Conservation (phyloP, 2,329 filamentous ascomycete species). For the Fusarium globosum region DNA sequence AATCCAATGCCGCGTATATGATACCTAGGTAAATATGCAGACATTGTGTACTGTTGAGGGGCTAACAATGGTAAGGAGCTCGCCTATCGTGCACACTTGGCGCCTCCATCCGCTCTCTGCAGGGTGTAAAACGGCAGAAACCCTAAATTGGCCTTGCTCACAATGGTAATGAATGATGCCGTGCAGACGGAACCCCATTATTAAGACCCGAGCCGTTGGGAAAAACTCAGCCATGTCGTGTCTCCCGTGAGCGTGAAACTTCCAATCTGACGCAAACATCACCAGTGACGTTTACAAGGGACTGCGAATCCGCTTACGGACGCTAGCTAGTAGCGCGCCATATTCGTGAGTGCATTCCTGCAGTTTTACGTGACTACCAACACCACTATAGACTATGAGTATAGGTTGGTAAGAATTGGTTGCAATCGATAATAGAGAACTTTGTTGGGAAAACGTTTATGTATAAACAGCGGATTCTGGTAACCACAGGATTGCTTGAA, state of each 20-base stretch:
- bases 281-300: conserved; percentile 30
- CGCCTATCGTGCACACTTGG: conserved; percentile 1
- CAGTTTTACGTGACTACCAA: neutral
- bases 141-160: conserved; percentile 16
- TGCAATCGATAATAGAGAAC: neutral
- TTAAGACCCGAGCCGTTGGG: conserved; percentile 24
- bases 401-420: neutral
- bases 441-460: neutral
- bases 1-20: neutral
- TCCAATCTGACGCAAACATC: conserved; percentile 28
- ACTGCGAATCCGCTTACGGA: neutral
- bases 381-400: too few species aligned
- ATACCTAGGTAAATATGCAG: neutral
- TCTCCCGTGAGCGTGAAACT: neutral
- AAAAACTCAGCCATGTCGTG: conserved; percentile 4
- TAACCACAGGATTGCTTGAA: neutral
- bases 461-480: neutral
- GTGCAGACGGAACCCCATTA: neutral
- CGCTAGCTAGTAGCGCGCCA: conserved; percentile 15
- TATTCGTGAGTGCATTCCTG: conserved; percentile 22
- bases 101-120: conserved; percentile 7
- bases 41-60: neutral
- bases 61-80: neutral
- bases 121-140: conserved; percentile 24
- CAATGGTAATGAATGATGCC: conserved; percentile 6